Evolutionary conservation across 2,329 filamentous ascomycete genomes (phyloP).

Genomic region (Myriosclerotinia duriaeana): DNA sequence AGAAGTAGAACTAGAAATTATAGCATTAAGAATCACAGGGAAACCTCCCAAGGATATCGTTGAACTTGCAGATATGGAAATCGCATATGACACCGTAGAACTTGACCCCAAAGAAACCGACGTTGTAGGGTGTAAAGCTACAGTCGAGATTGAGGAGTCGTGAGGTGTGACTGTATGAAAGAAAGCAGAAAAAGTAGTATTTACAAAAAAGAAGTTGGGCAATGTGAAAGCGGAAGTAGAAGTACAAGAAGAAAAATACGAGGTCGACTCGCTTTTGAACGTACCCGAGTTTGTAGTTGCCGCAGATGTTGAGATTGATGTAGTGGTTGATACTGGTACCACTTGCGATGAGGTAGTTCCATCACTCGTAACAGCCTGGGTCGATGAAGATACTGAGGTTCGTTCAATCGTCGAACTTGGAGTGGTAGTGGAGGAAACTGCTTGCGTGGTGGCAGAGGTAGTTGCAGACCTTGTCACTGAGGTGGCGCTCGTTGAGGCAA

Average conservation of each 20-base stretch:
- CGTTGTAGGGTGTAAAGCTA: background rate
- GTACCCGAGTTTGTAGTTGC: slow-evolving; percentile 28
- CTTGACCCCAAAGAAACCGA: slow-evolving; percentile 7
- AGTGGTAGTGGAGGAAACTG: background rate
- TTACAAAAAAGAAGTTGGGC: slow-evolving; percentile 12
- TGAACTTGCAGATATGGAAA: slow-evolving; percentile 20
- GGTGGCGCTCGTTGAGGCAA: background rate
- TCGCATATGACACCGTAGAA: slow-evolving; percentile 7
- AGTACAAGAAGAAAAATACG: slow-evolving; percentile 29
- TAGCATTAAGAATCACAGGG: slow-evolving; percentile 9
- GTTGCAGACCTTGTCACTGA: background rate
- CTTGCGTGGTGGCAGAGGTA: background rate
- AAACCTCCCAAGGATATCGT: slow-evolving; percentile 12
- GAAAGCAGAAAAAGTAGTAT: slow-evolving; percentile 14
- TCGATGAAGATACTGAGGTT: slow-evolving; percentile 6
- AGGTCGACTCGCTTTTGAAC: slow-evolving; percentile 27
- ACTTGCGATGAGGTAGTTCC: slow-evolving; percentile 7
- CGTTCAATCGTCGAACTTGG: background rate
- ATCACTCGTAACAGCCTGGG: slow-evolving; percentile 12
- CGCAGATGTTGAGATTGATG: slow-evolving; percentile 22
- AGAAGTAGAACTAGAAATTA: slow-evolving; percentile 23
- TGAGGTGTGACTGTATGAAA: slow-evolving; percentile 15
- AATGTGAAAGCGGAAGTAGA: slow-evolving; percentile 9
- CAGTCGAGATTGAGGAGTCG: slow-evolving; percentile 21
- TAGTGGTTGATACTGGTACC: slow-evolving; percentile 16